Conservation (phyloP, 768 basidiomycete species). For the Mycena latifolia region DNA sequence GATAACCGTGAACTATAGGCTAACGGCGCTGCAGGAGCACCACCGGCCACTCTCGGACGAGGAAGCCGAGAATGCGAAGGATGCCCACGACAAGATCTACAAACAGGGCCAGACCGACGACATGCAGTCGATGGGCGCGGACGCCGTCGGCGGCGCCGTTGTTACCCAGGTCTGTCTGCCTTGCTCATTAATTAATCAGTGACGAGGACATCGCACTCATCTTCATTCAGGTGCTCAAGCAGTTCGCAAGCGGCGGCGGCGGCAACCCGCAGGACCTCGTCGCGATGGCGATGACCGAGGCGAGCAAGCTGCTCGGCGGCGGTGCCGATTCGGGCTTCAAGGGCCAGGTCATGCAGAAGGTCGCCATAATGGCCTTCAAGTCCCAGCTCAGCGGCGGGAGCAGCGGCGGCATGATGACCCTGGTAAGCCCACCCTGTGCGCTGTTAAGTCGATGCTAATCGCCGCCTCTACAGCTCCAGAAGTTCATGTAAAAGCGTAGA, state of each 20-base stretch:
- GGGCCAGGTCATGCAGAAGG: constrained; percentile 28
- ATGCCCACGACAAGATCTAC: constrained; percentile 30
- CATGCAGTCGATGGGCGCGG: constrained; percentile 5
- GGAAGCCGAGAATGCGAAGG: constrained; percentile 15
- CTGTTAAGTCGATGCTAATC: too few species aligned
- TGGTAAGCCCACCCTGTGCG: constrained; percentile 9
- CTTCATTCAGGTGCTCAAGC: constrained; percentile 23
- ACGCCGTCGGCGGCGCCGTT: constrained; percentile 25
- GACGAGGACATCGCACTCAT: background rate
- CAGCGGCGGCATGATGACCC: constrained; percentile 29
- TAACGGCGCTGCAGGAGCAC: background rate
- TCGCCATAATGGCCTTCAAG: constrained; percentile 34
- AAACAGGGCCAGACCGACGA: background rate
- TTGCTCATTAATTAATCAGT: background rate
- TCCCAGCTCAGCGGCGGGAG: constrained; percentile 15
- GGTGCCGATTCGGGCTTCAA: constrained; percentile 18
- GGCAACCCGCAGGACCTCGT: constrained; percentile 16
- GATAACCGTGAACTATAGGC: too few species aligned
- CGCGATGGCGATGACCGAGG: constrained; percentile 23
- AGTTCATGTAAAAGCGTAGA: constrained; percentile 31
- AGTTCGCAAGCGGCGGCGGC: constrained; percentile 20
- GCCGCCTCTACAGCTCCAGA: background rate
- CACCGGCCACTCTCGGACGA: constrained; percentile 21
- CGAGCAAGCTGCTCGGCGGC: constrained; percentile 22
- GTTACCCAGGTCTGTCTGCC: constrained; percentile 17